These are phyloP conservation scores for Hanseniaspora thailandica DNA, from an alignment of 805 yeast genomes.

Conservation along the genomic window DNA sequence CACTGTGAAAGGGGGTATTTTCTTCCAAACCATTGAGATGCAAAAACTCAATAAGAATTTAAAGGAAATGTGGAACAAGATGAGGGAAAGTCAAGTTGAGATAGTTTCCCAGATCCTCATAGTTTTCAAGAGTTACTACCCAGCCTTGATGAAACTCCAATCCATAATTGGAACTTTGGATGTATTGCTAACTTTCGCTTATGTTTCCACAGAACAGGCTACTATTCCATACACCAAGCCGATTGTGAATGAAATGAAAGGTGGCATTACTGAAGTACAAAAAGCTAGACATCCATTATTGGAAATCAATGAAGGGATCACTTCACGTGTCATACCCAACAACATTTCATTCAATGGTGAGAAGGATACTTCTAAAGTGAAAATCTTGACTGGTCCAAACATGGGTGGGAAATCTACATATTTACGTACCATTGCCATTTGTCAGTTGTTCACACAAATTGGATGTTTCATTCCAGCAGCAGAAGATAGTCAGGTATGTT, in stretches of 20 bases:
- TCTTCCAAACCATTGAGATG: slow-evolving; percentile 64
- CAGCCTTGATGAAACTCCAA: slow-evolving; percentile 61
- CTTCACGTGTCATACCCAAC: slow-evolving; percentile 66
- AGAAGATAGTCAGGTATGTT: slow-evolving; percentile 56
- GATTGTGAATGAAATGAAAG: slow-evolving; percentile 40
- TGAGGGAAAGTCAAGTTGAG: slow-evolving; percentile 61
- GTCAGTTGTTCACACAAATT: slow-evolving; percentile 74
- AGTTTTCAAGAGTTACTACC: slow-evolving; percentile 70
- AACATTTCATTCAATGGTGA: slow-evolving; percentile 52
- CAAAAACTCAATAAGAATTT: slow-evolving; percentile 49
- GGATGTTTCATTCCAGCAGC: slow-evolving; percentile 81
- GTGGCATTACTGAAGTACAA: slow-evolving; percentile 37
- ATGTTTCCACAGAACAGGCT: slow-evolving; percentile 59
- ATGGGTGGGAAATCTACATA: slow-evolving; percentile 97
- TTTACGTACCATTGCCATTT: slow-evolving; percentile 79
- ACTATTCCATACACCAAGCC: slow-evolving; percentile 76
- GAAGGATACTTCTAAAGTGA: slow-evolving; percentile 31
- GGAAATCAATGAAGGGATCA: slow-evolving; percentile 78
- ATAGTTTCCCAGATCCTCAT: slow-evolving; percentile 73
- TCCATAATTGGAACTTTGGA: slow-evolving; percentile 61
- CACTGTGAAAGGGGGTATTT: slow-evolving; percentile 92
- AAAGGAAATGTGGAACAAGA: slow-evolving; percentile 48
- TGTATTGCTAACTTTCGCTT: slow-evolving; percentile 76
- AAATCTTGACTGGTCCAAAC: slow-evolving; percentile 87
- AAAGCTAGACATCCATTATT: slow-evolving; percentile 86